phyloP scores from a whole-genome alignment of 352 stramenopile species.

The Phytophthora idaei region DNA sequence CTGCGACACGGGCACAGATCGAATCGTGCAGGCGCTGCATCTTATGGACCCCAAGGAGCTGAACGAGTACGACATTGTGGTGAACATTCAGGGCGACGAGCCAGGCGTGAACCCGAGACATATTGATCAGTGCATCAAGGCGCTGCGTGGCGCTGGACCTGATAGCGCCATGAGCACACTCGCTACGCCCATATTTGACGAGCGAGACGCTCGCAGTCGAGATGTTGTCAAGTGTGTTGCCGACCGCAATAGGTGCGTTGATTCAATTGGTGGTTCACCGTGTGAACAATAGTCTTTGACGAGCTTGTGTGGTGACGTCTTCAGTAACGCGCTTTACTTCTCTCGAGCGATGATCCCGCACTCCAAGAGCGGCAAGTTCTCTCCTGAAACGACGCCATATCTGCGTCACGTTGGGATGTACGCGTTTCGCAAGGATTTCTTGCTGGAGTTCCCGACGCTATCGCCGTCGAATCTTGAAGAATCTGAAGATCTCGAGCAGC shows the following conservation, averaged over 20 bases:
- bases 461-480: constrained; percentile 57
- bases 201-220: constrained; percentile 56
- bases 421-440: constrained; percentile 76
- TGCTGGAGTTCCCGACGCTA: constrained; percentile 72
- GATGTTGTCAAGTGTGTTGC: constrained; percentile 84
- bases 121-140: constrained; percentile 73
- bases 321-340: constrained; percentile 86
- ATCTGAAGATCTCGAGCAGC: constrained; percentile 81
- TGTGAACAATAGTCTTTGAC: neutral
- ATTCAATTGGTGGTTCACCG: neutral
- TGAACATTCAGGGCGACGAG: constrained; percentile 89
- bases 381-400: constrained; percentile 52
- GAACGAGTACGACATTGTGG: constrained; percentile 69
- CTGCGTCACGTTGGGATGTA: constrained; percentile 85
- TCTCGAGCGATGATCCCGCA: constrained; percentile 81
- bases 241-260: constrained; percentile 57
- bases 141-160: constrained; percentile 48
- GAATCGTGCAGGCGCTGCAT: constrained; percentile 68
- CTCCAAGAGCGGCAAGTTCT: constrained; percentile 67
- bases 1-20: constrained; percentile 77
- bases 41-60: constrained; percentile 48
- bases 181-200: constrained; percentile 62
- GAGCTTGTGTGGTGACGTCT: neutral
- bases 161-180: constrained; percentile 82
- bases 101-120: constrained; percentile 78